Evolutionary conservation across 331 rosid species (phyloP), one percentile per base, ranked within the genome.

Genomic region (Stylosanthes scabra): DNA sequence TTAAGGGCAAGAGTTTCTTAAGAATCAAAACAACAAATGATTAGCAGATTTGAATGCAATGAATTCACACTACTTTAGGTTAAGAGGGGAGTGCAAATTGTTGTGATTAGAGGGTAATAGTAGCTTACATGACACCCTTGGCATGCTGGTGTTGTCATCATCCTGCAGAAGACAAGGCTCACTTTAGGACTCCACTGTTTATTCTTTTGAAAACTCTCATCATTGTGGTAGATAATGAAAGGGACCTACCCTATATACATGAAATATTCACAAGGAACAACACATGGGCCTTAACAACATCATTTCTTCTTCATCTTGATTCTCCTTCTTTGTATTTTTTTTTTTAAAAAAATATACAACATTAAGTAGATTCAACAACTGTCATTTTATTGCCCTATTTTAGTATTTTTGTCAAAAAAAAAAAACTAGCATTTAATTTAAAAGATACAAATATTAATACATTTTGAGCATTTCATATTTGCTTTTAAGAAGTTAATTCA

Each of bases 151-250:
- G 78, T 58, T 76, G 91, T 88, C 87, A 69, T 74, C 61, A 49
- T 88, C 86, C 79, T 46, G 34, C 28, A 41, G 64, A 80, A 70
- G 80, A 68, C 79, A 85, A 80, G 68, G 68, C 71, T 72, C 75
- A 39, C 80, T 74, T 79, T 81, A 44, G 78, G 78, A 74, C 66
- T 67, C 2, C 63, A 9, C 82, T 67, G 46, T 79, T 58, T 61
- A 74, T 76, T 72, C 80, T 56, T 49, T 80, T 74, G 81, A 81
- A 78, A 83, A 84, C 72, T 80, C 82, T 85, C 80, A 91, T 87
- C 83, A 91, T 80, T 78, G 76, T 63, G 74, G 83, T 79, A 45
- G 82, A 78, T 74, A 71, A 82, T 81, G 78, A 79, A 76, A 82
- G 74, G 44, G 79, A 56, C 87, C 61, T 61, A 71, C 78, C 87